phyloP scores from a whole-genome alignment of 495 filamentous ascomycete genomes.

The Aspergillus saccharolyticus region DNA sequence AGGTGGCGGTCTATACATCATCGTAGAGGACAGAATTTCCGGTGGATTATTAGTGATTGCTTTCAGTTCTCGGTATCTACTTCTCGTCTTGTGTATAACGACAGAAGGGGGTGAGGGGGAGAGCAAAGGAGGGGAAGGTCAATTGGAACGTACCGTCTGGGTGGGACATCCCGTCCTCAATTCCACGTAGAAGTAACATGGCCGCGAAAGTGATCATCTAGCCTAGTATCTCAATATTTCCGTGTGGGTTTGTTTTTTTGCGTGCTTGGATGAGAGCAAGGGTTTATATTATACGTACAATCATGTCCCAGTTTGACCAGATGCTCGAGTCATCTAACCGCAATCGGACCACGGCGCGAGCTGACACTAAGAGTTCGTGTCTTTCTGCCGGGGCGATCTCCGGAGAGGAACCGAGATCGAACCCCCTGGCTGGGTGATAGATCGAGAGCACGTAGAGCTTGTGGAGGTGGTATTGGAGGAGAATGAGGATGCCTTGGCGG shows the following conservation, averaged over 20 bases:
- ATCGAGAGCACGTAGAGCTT: slow-evolving; percentile 43
- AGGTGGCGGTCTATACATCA: slow-evolving; percentile 26
- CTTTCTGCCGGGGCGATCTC: slow-evolving; percentile 32
- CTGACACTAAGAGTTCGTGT: slow-evolving; percentile 36
- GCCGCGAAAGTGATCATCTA: slow-evolving; percentile 43
- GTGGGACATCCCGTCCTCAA: slow-evolving; percentile 38
- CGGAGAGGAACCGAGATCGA: slow-evolving; percentile 31
- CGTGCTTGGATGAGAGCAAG: neutral
- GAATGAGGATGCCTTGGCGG: slow-evolving; percentile 31
- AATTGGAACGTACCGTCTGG: slow-evolving; percentile 26
- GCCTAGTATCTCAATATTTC: neutral
- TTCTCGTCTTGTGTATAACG: too few relatives aligned
- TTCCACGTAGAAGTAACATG: slow-evolving; percentile 33
- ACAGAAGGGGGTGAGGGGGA: too few relatives aligned
- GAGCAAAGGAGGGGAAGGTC: neutral
- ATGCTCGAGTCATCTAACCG: slow-evolving; percentile 37
- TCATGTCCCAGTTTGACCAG: slow-evolving; percentile 42
- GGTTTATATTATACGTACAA: slow-evolving; percentile 22
- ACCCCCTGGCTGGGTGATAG: slow-evolving; percentile 41
- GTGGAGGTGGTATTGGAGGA: slow-evolving; percentile 38
- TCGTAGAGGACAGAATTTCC: neutral
- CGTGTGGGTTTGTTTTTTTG: too few relatives aligned
- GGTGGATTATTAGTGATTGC: too few relatives aligned
- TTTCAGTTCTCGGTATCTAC: neutral
- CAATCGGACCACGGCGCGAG: slow-evolving; percentile 31